These are phyloP conservation scores for Penicillium ochrochloron DNA, from an alignment of 495 filamentous ascomycete species.

Conservation along the genomic window DNA sequence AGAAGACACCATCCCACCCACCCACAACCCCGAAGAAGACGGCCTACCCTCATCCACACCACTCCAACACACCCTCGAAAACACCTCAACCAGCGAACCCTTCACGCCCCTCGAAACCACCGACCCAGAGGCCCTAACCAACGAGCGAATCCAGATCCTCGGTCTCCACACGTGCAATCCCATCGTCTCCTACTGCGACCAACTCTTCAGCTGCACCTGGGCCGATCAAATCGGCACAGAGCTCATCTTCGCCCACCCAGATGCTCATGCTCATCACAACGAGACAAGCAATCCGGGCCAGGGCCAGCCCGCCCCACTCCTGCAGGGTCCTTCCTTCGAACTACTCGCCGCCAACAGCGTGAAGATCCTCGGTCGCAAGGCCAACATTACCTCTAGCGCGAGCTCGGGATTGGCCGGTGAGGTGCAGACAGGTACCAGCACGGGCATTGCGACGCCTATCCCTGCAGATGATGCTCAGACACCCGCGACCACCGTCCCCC, in stretches of 20 bases:
- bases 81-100: conserved; percentile 15
- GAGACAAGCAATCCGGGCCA: conserved; percentile 22
- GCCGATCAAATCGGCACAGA: conserved; percentile 79
- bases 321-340: conserved; percentile 53
- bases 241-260: conserved; percentile 65
- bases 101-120: conserved; percentile 30
- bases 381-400: conserved; percentile 43
- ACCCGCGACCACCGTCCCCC: conserved; percentile 15
- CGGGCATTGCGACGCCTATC: conserved; percentile 3
- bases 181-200: conserved; percentile 72
- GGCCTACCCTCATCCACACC: background rate
- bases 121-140: conserved; percentile 28
- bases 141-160: conserved; percentile 72
- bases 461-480: background rate
- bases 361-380: conserved; percentile 52
- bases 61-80: conserved; percentile 20
- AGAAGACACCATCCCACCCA: conserved; percentile 19
- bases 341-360: conserved; percentile 64
- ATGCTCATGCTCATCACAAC: conserved; percentile 33
- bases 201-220: conserved; percentile 78
- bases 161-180: conserved; percentile 76
- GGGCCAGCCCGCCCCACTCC: conserved; percentile 47
- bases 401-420: conserved; percentile 16
- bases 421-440: background rate
- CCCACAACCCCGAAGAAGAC: conserved; percentile 15